Evolutionary conservation across 2,329 filamentous ascomycete species (phyloP), one percentile per base, ranked within the genome.

Genomic region (Escovopsis sp.): DNA sequence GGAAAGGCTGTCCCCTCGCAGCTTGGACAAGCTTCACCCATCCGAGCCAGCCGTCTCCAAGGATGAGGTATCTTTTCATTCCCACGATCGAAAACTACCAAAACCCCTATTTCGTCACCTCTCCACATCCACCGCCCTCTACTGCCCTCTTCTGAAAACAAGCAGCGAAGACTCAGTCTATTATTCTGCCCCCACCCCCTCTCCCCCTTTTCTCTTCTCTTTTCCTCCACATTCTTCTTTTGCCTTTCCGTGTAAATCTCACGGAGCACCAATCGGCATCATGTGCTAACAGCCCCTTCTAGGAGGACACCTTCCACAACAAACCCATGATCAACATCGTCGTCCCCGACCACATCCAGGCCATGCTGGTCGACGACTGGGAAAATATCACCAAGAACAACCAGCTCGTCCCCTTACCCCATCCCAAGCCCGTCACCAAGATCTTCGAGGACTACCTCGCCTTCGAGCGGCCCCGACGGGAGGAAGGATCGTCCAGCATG

Each of bases 311-410:
- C 5, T 98, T 94, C 58, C 77, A 87, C 55, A 72, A 74, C 47
- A 79, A 87, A 44, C 88, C 89, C 15, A 85, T 86, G 14, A 81
- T 98, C 53, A 84, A 86, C 52, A 74, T 98, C 35, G 72, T 80
- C 39, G 79, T 96, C 48, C 87, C 91, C 0, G 91, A 96, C 56
- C 77, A 83, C 49, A 71, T 98, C 50, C 95, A 96, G 66, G 85
- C 84, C 13, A 73, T 94, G 47, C 76, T 98, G 3, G 91, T 98
- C 16, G 91, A 98, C 57, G 91, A 98, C 60, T 98, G 91, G 91
- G 91, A 98, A 61, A 94, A 95, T 53, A 79, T 98, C 47, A 98
- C 91, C 43, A 96, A 95, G 65, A 91, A 93, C 57, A 77, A 86
- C 51, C 84, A 89, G 56, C 77, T 96, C 4, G 85, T 95, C 29